Conservation (phyloP, 2,329 filamentous ascomycete species). For the Fusarium setosum region DNA sequence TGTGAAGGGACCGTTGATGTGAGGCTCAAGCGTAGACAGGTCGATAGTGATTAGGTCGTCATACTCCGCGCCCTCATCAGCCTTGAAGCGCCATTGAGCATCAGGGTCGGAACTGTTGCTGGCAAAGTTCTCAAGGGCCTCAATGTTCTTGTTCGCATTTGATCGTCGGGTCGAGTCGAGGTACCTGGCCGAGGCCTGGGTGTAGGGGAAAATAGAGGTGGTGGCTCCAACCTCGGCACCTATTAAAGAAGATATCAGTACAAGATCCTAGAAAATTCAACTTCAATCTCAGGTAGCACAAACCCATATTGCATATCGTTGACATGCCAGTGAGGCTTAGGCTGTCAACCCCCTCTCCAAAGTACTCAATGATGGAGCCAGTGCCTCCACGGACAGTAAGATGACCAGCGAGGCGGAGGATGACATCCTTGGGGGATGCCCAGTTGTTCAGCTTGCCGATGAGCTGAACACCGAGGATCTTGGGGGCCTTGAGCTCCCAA, state of each 20-base stretch:
- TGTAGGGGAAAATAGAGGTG: slow-evolving; percentile 95
- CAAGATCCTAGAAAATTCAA: not conserved
- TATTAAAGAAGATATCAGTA: not conserved
- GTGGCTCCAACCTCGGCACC: slow-evolving; percentile 89
- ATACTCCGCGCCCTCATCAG: slow-evolving; percentile 89
- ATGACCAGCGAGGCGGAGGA: slow-evolving; percentile 87
- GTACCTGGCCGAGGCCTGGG: slow-evolving; percentile 84
- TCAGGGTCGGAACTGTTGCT: slow-evolving; percentile 54
- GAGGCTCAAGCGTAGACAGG: slow-evolving; percentile 92
- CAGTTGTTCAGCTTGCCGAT: slow-evolving; percentile 88
- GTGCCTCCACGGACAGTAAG: slow-evolving; percentile 95
- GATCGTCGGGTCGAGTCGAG: slow-evolving; percentile 79
- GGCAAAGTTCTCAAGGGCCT: slow-evolving; percentile 67
- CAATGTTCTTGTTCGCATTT: slow-evolving; percentile 75
- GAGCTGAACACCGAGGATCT: slow-evolving; percentile 86
- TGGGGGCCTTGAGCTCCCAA: slow-evolving; percentile 97
- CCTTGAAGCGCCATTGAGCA: slow-evolving; percentile 73
- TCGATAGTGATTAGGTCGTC: slow-evolving; percentile 97
- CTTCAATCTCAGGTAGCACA: not conserved
- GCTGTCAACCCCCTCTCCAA: slow-evolving; percentile 88
- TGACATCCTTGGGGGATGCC: slow-evolving; percentile 96
- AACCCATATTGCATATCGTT: slow-evolving; percentile 89
- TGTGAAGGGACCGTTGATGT: slow-evolving; percentile 99
- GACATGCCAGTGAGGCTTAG: slow-evolving; percentile 94
- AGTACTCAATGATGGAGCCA: slow-evolving; percentile 94